Conservation (phyloP, 1,284 basidiomycete species). For the Leccinum pachyderme region DNA sequence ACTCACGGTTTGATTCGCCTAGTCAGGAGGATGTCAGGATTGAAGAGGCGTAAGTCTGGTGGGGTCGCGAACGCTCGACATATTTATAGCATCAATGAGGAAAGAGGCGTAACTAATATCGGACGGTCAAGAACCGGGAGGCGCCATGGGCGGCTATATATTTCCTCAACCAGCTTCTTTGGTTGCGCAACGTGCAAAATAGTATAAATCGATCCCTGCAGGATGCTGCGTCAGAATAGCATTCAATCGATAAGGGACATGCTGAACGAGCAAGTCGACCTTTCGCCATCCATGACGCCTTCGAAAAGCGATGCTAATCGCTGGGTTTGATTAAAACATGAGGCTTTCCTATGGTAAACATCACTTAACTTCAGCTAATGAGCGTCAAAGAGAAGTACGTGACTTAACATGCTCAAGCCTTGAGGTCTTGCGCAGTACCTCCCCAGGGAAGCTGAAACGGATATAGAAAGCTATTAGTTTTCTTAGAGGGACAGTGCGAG, state of each 20-base stretch:
- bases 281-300: constrained; percentile 1
- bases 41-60: constrained; percentile 1
- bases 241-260: constrained; percentile 20
- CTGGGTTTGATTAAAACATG: constrained; percentile 13
- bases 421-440: constrained; percentile 3
- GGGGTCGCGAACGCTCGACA: not conserved
- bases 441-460: constrained; percentile 1
- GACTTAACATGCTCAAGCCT: constrained; percentile 16
- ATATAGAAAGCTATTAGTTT: constrained; percentile 18
- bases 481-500: constrained; percentile 1
- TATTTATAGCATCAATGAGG: constrained; percentile 21
- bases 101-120: not conserved
- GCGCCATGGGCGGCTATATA: constrained; percentile 17
- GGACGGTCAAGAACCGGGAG: not conserved
- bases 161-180: not conserved
- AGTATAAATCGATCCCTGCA: not conserved
- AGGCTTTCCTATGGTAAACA: constrained; percentile 1
- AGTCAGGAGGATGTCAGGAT: constrained; percentile 2
- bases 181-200: constrained; percentile 1
- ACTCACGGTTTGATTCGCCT: constrained; percentile 13
- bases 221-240: constrained; percentile 1
- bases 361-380: constrained; percentile 2
- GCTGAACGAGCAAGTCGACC: constrained; percentile 13
- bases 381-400: constrained; percentile 9
- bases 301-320: constrained; percentile 9